A percentile compares a stretch with the other conserved stretches of the same genome.
phyloP scores from a whole-genome alignment of 1,284 basidiomycete species.

The Ustilago cynodontis region DNA sequence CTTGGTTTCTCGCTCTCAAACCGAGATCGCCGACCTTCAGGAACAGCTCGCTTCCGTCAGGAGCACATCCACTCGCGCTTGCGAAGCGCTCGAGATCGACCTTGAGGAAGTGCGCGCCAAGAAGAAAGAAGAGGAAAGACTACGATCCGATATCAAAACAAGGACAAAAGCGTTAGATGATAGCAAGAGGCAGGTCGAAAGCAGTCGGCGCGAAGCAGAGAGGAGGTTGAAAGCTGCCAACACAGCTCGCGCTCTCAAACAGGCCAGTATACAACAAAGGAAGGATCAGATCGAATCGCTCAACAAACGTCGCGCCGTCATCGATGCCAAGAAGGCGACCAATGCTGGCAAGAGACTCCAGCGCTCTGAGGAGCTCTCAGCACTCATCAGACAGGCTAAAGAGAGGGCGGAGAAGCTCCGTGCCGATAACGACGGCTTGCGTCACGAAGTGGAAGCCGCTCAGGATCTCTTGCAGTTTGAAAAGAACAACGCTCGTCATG shows the following conservation, averaged over 20 bases:
- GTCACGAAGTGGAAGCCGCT: slow-evolving; percentile 27
- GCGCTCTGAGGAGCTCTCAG: slow-evolving; percentile 28
- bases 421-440: slow-evolving; percentile 19
- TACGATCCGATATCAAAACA: slow-evolving; percentile 81
- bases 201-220: slow-evolving; percentile 83
- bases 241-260: slow-evolving; percentile 72
- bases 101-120: slow-evolving; percentile 80
- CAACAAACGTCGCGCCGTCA: slow-evolving; percentile 73
- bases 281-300: slow-evolving; percentile 79
- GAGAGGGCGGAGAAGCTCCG: slow-evolving; percentile 22
- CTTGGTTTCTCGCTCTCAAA: slow-evolving; percentile 31
- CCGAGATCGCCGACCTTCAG: slow-evolving; percentile 74
- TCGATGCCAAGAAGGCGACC: slow-evolving; percentile 48
- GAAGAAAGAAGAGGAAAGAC: slow-evolving; percentile 85
- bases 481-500: slow-evolving; percentile 22
- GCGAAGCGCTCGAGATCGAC: slow-evolving; percentile 76
- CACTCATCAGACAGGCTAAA: slow-evolving; percentile 23
- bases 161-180: slow-evolving; percentile 88
- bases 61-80: slow-evolving; percentile 74
- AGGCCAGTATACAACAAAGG: slow-evolving; percentile 71
- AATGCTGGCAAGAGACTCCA: slow-evolving; percentile 42
- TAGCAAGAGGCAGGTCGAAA: slow-evolving; percentile 83
- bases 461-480: slow-evolving; percentile 34
- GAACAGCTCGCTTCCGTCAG: slow-evolving; percentile 82
- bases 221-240: slow-evolving; percentile 83